A percentile compares a stretch with the other conserved stretches of the same genome.
Evolutionary conservation across 208 protist genomes (phyloP).

Genomic region (Acanthamoeba lugdunensis): DNA sequence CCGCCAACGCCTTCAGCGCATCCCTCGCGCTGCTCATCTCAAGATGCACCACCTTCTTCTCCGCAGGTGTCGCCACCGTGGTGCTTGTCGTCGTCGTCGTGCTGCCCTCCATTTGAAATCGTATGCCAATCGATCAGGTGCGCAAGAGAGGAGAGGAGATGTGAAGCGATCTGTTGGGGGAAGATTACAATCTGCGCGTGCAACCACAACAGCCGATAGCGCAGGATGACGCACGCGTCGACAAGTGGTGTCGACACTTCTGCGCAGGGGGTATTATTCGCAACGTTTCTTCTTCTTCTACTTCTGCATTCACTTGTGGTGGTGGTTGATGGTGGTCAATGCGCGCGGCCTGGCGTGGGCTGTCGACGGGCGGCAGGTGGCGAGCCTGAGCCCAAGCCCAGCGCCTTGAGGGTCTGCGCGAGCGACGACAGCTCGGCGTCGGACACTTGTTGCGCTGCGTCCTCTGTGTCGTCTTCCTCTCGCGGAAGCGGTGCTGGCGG

Average conservation of each 20-base stretch:
- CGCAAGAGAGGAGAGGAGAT: background rate
- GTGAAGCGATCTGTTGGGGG: background rate
- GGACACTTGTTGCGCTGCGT: background rate
- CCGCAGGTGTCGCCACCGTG: slow-evolving; percentile 6
- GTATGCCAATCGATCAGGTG: no score
- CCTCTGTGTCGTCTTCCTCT: background rate
- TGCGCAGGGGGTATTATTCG: background rate
- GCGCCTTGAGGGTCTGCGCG: slow-evolving; percentile 1
- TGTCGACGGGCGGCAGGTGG: background rate
- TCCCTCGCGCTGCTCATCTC: background rate
- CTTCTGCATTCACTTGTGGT: no score
- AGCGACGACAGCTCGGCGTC: background rate
- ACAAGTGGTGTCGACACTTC: no score
- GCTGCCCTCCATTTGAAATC: no score
- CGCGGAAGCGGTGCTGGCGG: background rate
- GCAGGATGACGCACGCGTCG: background rate
- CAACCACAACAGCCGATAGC: background rate
- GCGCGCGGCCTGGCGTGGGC: background rate
- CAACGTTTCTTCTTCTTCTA: background rate
- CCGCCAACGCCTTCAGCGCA: background rate
- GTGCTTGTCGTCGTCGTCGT: background rate
- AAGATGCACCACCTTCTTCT: background rate
- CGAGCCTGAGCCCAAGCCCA: background rate
- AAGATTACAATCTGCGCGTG: background rate
- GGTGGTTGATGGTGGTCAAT: background rate